Evolutionary conservation across 352 stramenopile species (phyloP), one percentile per base, ranked within the genome.

Genomic region (Globisporangium canariense): DNA sequence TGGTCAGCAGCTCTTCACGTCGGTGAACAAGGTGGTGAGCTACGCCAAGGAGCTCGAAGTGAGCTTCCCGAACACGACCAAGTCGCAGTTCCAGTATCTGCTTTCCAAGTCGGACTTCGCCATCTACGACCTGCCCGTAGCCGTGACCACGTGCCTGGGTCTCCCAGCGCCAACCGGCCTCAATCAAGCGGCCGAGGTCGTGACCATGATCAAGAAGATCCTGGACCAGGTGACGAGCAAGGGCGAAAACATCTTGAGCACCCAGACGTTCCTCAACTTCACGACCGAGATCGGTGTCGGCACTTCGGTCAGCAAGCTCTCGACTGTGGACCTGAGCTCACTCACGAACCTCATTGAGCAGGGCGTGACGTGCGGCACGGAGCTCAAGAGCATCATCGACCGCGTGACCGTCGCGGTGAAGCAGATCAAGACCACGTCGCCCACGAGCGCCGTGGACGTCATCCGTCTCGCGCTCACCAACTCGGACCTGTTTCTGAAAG

Each of bases 61-160:
- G 4, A 69, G 62, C 36, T 69, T 69, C 18, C 78, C 76, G 0
- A 60, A 80, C 58, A 82, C 75, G 14, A 85, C 81, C 4, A 65
- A 81, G 28, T 69, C 78, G 11, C 79, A 89, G 64, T 52, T 89
- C n/a, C 13, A 79, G 57, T 61, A 74, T 40, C n/a, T 88, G 41
- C 51, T 91, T 13, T 73, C 70, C 62, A 83, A 91, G 65, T 81
- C 78, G 49, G 79, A 89, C 65, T 75, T 77, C 5, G 77, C 77
- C 4, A 65, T 87, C 16, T 73, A 67, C 28, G 82, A 91, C 61
- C 58, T 89, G 3, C 82, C 82, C 0, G 62, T 70, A 25, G 78
- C 77, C 0, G 81, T 88, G 30, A 64, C 73, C n/a, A 75, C 69
- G 7, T 89, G 82, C 43, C 54, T 78, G 11, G 78, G 78, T 5